Base-by-base conservation (phyloP, 116 monocot species). In the Zostera marina region DNA sequence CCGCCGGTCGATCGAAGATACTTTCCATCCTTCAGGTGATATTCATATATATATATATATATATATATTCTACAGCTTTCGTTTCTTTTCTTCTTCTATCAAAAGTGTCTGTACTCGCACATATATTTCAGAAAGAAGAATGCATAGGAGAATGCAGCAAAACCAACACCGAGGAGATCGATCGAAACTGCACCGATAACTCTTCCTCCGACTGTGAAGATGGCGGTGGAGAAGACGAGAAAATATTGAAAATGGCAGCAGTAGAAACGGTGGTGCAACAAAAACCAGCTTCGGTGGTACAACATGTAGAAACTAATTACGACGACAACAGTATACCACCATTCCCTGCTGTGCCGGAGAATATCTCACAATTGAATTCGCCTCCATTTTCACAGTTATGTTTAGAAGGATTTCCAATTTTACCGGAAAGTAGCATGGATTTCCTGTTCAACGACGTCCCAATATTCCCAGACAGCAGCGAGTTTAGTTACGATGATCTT, bases 331-430 rank as follows among this genome's bases (percentile, higher is more conserved):
- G 32, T 11, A 45, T 56, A 42, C 22, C 43, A 13, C 3, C 9
- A 15, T 64, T 41, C 43, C 43, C 23, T 19, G n/a, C n/a, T n/a
- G n/a, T n/a, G n/a, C n/a, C 54, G 44, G 7, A 44, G n/a, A n/a
- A n/a, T n/a, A n/a, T 66, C 22, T 44, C 66, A 15, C 66, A 66
- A 16, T 66, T 66, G 56, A 43, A 16, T 46, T 66, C 56, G 44
- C 54, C 45, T 45, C 26, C 55, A 4, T 56, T 66, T 44, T 56
- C 66, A 13, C 24, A 56, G 1, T 41, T 42, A 0, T 26, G 56
- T 26, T 56, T 66, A 7, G 66, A 66, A 1, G n/a, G n/a, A 9
- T 56, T 66, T 24, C 66, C 66, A 15, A 9, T 44, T n/a, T 15
- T 66, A 4, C 66, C 66, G 1, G 66, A 66, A 44, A 45, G 26